Base-by-base conservation (phyloP, 352 stramenopile genomes). In the Plasmopara halstedii region DNA sequence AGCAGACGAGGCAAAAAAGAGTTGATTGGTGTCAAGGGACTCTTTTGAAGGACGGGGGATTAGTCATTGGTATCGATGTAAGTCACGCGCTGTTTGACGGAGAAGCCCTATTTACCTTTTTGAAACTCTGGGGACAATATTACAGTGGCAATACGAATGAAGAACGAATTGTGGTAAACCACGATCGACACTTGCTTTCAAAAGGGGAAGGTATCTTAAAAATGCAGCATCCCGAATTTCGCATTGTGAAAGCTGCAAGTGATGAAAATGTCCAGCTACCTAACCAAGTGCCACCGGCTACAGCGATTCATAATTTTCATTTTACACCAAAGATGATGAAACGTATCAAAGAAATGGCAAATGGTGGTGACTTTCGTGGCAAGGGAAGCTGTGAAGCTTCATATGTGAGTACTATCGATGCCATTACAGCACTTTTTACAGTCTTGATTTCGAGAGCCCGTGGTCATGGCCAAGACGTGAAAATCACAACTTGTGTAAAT, bases 41-140 rank as follows among this genome's bases (percentile, higher is more conserved):
- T 18, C 41, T 66, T 15, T 35, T 84, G 14, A 42, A 45, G 1
- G 72, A 84, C 25, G 70, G 64, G 11, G 67, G 69, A 2, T 44
- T 84, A 19, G 72, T 42, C 21, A 42, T 84, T 31, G 70, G 69
- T 0, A 21, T 76, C 17, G 58, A 77, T 39, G 42, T 56, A 22
- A 72, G 29, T 31, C 73, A 82, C 45, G 55, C 41, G 1, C n/a
- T 85, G 29, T 46, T 82, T 0, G 73, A 85, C 21, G 69, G 58
- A 37, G 62, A 82, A 31, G 64, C 39, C 6, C 53, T 76, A 50
- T 82, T 82, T 56, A 82, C 57, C 17, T 82, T 85, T 43, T 67
- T 76, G 53, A 69, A 65, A 21, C 47, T 53, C 6, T 85, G 73
- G 73, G 65, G 69, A 1, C 53, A 69, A 39, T 65, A 76, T 48